Conservation (phyloP, 305 asterid genomes). For the Striga hermonthica region DNA sequence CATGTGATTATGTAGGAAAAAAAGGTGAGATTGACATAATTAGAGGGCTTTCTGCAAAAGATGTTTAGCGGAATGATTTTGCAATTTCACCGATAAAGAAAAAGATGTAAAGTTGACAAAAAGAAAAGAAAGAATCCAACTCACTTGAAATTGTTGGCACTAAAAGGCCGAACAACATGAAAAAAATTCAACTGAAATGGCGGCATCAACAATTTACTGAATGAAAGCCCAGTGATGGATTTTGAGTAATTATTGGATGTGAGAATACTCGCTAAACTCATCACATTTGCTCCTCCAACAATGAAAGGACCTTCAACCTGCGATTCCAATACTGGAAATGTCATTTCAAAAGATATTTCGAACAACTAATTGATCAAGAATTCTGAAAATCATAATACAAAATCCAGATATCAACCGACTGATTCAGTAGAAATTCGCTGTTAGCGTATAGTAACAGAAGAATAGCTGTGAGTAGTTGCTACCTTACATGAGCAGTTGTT, state of each 20-base stretch:
- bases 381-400: background rate
- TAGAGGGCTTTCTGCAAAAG: too few species aligned
- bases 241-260: conserved; percentile 26
- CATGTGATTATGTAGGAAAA: too few species aligned
- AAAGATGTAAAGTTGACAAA: background rate
- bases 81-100: background rate
- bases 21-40: too few species aligned
- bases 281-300: conserved; percentile 30
- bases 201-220: conserved; percentile 26
- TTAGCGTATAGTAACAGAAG: background rate
- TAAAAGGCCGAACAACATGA: conserved; percentile 23
- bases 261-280: conserved; percentile 32
- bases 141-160: conserved; percentile 32
- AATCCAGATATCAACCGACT: background rate
- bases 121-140: conserved; percentile 18
- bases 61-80: background rate
- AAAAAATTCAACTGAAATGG: conserved; percentile 32
- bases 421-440: background rate
- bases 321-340: conserved; percentile 24
- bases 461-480: background rate
- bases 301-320: conserved; percentile 35
- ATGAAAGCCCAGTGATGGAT: conserved; percentile 29
- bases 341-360: background rate
- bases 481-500: background rate
- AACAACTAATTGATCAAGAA: background rate